phyloP scores from a whole-genome alignment of 495 filamentous ascomycete genomes.

The Extremus antarcticus region DNA sequence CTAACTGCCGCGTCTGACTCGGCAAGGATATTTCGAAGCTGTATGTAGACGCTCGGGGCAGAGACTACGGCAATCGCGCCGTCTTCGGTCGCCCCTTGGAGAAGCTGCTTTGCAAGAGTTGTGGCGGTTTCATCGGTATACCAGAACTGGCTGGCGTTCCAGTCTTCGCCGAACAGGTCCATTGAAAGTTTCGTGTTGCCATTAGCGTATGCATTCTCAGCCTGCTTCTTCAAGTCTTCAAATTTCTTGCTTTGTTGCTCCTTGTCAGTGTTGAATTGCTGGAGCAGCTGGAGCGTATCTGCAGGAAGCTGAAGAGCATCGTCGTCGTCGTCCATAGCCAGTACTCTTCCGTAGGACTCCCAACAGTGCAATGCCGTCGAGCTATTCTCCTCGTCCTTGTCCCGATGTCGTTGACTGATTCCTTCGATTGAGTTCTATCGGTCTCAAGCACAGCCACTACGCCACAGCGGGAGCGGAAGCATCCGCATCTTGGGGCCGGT shows the following conservation, averaged over 20 bases:
- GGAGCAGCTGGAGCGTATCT: conserved; percentile 49
- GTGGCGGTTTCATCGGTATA: conserved; percentile 61
- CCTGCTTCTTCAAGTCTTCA: conserved; percentile 45
- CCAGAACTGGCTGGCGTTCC: conserved; percentile 76
- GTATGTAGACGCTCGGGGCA: conserved; percentile 65
- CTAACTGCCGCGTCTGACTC: conserved; percentile 4
- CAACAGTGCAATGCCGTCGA: too few relatives aligned
- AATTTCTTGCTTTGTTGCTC: conserved; percentile 52
- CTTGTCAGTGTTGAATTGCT: conserved; percentile 58
- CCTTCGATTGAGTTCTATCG: too few relatives aligned
- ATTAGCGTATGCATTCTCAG: conserved; percentile 34
- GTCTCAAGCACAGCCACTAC: too few relatives aligned
- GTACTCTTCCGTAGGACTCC: too few relatives aligned
- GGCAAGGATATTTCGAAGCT: conserved; percentile 51
- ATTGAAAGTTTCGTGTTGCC: conserved; percentile 42
- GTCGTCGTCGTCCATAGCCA: conserved; percentile 12
- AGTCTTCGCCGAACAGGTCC: conserved; percentile 66
- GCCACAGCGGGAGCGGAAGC: too few relatives aligned
- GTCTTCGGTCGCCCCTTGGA: conserved; percentile 42
- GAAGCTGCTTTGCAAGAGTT: conserved; percentile 48
- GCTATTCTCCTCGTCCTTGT: too few relatives aligned
- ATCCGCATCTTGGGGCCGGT: too few relatives aligned
- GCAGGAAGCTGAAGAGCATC: conserved; percentile 39
- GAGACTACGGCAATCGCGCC: conserved; percentile 57
- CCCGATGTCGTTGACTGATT: too few relatives aligned